Evolutionary conservation across 2,329 filamentous ascomycete genomes (phyloP).

Genomic region (Aspergillus fijiensis): DNA sequence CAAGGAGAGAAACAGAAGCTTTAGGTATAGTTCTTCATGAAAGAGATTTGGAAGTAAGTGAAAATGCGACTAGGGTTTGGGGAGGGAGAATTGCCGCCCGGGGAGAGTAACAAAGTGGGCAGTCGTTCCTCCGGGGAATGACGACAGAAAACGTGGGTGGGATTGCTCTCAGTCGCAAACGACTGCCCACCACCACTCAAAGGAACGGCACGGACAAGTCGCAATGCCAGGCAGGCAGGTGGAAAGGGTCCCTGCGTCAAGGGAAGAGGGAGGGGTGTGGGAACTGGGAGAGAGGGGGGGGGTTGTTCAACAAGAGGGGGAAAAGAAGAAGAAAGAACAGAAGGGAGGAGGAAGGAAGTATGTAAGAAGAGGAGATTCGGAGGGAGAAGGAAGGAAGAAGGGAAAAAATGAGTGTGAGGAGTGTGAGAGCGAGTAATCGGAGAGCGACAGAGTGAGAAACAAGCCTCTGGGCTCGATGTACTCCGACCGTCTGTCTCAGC

Average conservation of each 20-base stretch:
- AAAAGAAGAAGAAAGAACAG: slow-evolving; percentile 7
- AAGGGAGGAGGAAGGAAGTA: slow-evolving; percentile 13
- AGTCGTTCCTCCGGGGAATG: slow-evolving; percentile 45
- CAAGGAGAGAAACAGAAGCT: slow-evolving; percentile 11
- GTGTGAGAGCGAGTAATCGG: slow-evolving; percentile 17
- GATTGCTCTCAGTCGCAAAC: slow-evolving; percentile 17
- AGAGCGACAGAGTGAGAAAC: slow-evolving; percentile 5
- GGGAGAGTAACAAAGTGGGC: slow-evolving; percentile 25
- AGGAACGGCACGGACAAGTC: slow-evolving; percentile 9
- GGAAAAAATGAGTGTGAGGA: slow-evolving; percentile 11
- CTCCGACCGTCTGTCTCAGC: background rate
- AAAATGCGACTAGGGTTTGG: background rate
- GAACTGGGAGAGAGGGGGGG: slow-evolving; percentile 14
- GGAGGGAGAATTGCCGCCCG: slow-evolving; percentile 22
- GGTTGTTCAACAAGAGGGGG: background rate
- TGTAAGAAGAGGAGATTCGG: slow-evolving; percentile 8
- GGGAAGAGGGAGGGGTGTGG: slow-evolving; percentile 10
- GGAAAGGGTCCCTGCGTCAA: slow-evolving; percentile 17
- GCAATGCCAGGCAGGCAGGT: slow-evolving; percentile 13
- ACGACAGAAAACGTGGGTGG: slow-evolving; percentile 21
- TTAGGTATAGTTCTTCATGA: slow-evolving; percentile 10
- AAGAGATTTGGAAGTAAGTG: background rate
- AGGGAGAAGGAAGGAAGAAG: slow-evolving; percentile 13
- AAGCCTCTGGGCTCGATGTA: slow-evolving; percentile 3
- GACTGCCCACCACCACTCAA: slow-evolving; percentile 23